Percentiles rank a stretch among this genome's conserved stretches.
These are phyloP conservation scores for Penicillium occitanis DNA, from an alignment of 2,329 filamentous ascomycete species.

Conservation along the genomic window DNA sequence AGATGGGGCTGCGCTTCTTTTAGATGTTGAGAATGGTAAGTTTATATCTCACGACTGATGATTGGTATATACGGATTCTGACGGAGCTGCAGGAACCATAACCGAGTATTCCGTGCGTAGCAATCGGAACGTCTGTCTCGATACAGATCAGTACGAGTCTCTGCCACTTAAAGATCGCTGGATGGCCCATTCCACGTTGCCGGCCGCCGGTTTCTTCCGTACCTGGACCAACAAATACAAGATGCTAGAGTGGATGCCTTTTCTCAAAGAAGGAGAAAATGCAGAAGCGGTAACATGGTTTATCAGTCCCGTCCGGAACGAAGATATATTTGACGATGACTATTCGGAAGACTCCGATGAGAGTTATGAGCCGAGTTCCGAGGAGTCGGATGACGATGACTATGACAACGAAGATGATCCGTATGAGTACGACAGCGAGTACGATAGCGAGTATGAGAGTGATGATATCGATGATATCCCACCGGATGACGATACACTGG, in stretches of 20 bases:
- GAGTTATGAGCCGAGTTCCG: conserved; percentile 17
- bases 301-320: neutral
- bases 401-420: neutral
- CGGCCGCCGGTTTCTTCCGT: conserved; percentile 4
- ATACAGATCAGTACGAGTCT: conserved; percentile 4
- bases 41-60: too few species aligned
- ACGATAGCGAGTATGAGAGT: conserved; percentile 19
- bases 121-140: conserved; percentile 9
- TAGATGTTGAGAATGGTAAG: conserved; percentile 15
- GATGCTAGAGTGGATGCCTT: conserved; percentile 14
- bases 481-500: neutral
- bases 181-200: conserved; percentile 17
- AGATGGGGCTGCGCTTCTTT: conserved; percentile 7
- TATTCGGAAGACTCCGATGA: conserved; percentile 17
- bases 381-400: conserved; percentile 16
- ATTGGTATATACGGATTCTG: too few species aligned
- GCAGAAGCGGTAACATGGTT: conserved; percentile 11
- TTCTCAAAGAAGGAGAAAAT: conserved; percentile 1
- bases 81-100: neutral
- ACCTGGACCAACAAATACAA: conserved; percentile 14
- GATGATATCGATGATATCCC: conserved; percentile 10
- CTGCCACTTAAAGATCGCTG: conserved; percentile 17
- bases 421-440: conserved; percentile 10
- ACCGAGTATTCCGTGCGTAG: conserved; percentile 16
- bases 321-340: neutral